Evolutionary conservation across 2,329 filamentous ascomycete genomes (phyloP).

Genomic region (Colletotrichum abscissum): DNA sequence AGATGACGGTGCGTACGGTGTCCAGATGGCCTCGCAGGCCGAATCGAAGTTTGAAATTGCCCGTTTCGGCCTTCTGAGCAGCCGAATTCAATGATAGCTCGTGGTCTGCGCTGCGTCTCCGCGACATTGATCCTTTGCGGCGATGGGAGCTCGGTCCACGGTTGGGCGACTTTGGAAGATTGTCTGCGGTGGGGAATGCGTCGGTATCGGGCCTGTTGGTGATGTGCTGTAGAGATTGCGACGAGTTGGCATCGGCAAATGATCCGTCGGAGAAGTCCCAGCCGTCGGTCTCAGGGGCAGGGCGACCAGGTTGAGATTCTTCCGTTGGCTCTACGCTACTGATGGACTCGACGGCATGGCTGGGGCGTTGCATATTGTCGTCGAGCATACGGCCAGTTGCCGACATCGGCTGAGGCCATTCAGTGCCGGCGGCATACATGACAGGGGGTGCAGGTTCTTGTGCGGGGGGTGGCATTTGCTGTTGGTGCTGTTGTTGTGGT

Average conservation of each 20-base stretch:
- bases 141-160: slow-evolving; percentile 76
- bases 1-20: slow-evolving; percentile 93
- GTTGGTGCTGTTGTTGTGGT: background rate
- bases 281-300: slow-evolving; percentile 71
- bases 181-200: slow-evolving; percentile 85
- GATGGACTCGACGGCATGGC: slow-evolving; percentile 53
- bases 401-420: slow-evolving; percentile 46
- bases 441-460: slow-evolving; percentile 57
- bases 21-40: slow-evolving; percentile 93
- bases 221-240: slow-evolving; percentile 57
- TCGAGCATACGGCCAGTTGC: slow-evolving; percentile 45
- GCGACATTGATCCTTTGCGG: slow-evolving; percentile 82
- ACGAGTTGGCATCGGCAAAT: slow-evolving; percentile 66
- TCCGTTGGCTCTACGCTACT: slow-evolving; percentile 52
- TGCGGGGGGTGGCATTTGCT: slow-evolving; percentile 61
- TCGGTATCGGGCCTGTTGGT: slow-evolving; percentile 85
- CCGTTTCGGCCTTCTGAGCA: slow-evolving; percentile 72
- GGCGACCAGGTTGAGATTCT: slow-evolving; percentile 51
- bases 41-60: slow-evolving; percentile 92
- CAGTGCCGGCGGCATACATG: slow-evolving; percentile 48
- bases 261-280: slow-evolving; percentile 93
- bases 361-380: slow-evolving; percentile 45
- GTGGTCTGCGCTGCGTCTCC: slow-evolving; percentile 77
- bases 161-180: slow-evolving; percentile 82
- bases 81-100: slow-evolving; percentile 64